Evolutionary conservation across 805 yeast species (phyloP).

Genomic region (Jamesozyma hellenica): DNA sequence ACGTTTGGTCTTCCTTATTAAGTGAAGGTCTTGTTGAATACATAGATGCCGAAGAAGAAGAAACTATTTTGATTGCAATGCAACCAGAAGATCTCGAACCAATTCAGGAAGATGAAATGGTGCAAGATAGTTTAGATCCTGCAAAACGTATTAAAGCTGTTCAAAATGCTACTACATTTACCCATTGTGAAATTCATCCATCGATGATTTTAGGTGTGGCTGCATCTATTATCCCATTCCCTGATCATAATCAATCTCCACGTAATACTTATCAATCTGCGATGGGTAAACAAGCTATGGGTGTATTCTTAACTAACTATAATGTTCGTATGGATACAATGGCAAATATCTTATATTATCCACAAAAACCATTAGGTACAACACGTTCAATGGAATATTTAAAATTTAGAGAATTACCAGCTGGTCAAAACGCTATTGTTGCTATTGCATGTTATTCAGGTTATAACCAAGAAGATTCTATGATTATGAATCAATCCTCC

Average conservation of each 20-base stretch:
- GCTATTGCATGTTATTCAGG: conserved; percentile 98
- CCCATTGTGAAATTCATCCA: conserved; percentile 98
- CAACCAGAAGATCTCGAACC: conserved; percentile 91
- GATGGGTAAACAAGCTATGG: conserved; percentile 99
- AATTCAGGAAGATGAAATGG: conserved; percentile 37
- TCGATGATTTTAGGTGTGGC: conserved; percentile 98
- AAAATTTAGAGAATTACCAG: conserved; percentile 95
- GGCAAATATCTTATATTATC: conserved; percentile 96
- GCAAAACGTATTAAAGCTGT: conserved; percentile 79
- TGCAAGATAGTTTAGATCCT: conserved; percentile 33
- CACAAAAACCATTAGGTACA: conserved; percentile 96
- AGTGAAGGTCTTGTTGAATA: conserved; percentile 87
- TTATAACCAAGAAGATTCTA: conserved; percentile 98
- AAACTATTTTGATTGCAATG: conserved; percentile 97
- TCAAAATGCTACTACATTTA: conserved; percentile 70
- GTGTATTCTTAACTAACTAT: conserved; percentile 91
- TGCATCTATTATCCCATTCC: conserved; percentile 98
- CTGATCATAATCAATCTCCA: conserved; percentile 98
- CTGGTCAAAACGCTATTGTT: conserved; percentile 97
- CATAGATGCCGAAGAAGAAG: conserved; percentile 98
- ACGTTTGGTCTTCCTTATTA: conserved; percentile 78
- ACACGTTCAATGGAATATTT: conserved; percentile 96
- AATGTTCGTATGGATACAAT: conserved; percentile 97
- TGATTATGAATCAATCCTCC: conserved; percentile 98
- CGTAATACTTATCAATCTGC: conserved; percentile 99